Percentiles rank a stretch among this genome's conserved stretches.
These are phyloP conservation scores for Hypomontagnella submonticulosa DNA, from an alignment of 495 filamentous ascomycete genomes.

Conservation along the genomic window DNA sequence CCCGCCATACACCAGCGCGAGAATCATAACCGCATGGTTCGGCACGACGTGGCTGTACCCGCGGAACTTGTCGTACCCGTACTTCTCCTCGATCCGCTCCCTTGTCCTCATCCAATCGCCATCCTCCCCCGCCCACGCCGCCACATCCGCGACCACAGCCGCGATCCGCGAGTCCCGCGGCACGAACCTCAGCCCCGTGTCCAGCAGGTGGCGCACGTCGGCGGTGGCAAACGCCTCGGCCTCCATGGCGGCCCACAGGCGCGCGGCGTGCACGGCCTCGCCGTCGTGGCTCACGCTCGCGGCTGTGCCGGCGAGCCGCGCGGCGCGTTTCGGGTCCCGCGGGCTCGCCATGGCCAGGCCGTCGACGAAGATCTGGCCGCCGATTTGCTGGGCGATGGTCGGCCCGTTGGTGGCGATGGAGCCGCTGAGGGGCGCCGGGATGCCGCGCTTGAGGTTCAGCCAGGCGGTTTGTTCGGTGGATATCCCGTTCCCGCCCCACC, in stretches of 20 bases:
- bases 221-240: slow-evolving; percentile 44
- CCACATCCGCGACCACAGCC: slow-evolving; percentile 32
- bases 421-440: slow-evolving; percentile 45
- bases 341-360: slow-evolving; percentile 45
- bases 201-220: slow-evolving; percentile 44
- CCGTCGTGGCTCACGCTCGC: slow-evolving; percentile 50
- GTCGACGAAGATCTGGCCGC: slow-evolving; percentile 50
- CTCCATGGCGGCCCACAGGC: slow-evolving; percentile 51
- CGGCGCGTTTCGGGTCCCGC: slow-evolving; percentile 38
- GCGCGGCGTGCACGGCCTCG: slow-evolving; percentile 45
- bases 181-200: slow-evolving; percentile 39
- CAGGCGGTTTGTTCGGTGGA: slow-evolving; percentile 51
- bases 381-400: slow-evolving; percentile 49
- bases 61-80: slow-evolving; percentile 48
- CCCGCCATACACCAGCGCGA: slow-evolving; percentile 45
- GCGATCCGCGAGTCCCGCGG: slow-evolving; percentile 40
- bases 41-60: slow-evolving; percentile 49
- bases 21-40: slow-evolving; percentile 50
- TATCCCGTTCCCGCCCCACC: slow-evolving; percentile 51
- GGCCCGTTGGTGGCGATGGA: slow-evolving; percentile 39
- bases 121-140: slow-evolving; percentile 40
- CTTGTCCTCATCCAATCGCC: slow-evolving; percentile 44
- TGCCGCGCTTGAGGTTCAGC: slow-evolving; percentile 45
- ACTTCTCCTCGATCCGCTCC: slow-evolving; percentile 43
- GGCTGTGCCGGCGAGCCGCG: slow-evolving; percentile 40